Conservation (phyloP, 192 early-diverging fungal species). For the Lobosporangium transversale region DNA sequence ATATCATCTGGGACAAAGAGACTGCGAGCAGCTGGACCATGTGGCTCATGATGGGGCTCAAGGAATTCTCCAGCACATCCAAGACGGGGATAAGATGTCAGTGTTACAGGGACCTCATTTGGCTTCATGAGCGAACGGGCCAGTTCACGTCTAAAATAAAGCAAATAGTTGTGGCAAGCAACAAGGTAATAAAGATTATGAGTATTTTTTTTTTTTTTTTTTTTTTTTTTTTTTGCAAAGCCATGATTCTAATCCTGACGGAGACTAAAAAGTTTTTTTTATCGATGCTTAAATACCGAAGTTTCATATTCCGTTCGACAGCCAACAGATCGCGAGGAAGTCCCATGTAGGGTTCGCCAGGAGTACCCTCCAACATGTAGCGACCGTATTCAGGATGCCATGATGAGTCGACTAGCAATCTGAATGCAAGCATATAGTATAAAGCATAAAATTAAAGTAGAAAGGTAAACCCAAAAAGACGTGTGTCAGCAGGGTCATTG, state of each 20-base stretch:
- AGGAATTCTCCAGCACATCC: conserved; percentile 81
- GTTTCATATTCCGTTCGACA: conserved; percentile 91
- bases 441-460: conserved; percentile 6
- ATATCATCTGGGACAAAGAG: conserved; percentile 94
- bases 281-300: conserved; percentile 23
- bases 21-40: conserved; percentile 76
- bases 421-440: conserved; percentile 20
- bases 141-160: conserved; percentile 67
- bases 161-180: neutral
- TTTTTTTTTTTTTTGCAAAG: no score
- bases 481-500: no score
- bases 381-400: conserved; percentile 98
- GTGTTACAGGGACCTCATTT: conserved; percentile 80
- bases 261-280: conserved; percentile 15
- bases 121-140: conserved; percentile 69
- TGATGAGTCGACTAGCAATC: conserved; percentile 69
- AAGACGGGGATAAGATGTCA: conserved; percentile 92
- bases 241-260: neutral
- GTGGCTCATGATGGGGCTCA: conserved; percentile 74
- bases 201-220: no score
- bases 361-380: conserved; percentile 98
- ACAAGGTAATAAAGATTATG: no score
- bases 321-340: conserved; percentile 79
- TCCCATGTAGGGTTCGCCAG: conserved; percentile 89
- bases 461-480: conserved; percentile 5